Conservation (phyloP, 441 rosid genomes). For the Adansonia gregorii region DNA sequence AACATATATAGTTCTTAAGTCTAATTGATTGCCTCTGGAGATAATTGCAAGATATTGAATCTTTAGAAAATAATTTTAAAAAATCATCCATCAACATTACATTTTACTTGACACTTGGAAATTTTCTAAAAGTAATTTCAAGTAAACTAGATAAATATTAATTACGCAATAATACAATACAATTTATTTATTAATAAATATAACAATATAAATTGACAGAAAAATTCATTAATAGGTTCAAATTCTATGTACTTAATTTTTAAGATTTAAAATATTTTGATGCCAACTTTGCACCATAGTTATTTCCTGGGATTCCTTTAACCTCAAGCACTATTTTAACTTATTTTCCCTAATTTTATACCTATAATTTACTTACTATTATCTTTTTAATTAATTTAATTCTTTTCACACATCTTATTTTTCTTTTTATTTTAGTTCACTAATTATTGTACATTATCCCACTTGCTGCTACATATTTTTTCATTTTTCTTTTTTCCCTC, state of each 20-base stretch:
- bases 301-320: slow-evolving; percentile 5
- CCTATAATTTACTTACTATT: neutral
- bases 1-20: slow-evolving; percentile 6
- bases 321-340: neutral
- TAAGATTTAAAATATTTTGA: slow-evolving; percentile 5
- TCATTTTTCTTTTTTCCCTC: neutral
- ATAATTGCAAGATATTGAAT: neutral
- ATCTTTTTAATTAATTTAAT: neutral
- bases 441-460: neutral
- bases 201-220: neutral
- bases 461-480: neutral
- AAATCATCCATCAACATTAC: neutral
- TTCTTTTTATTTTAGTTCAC: neutral
- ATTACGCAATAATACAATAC: neutral
- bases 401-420: neutral
- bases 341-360: neutral
- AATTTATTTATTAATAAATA: slow-evolving; percentile 5
- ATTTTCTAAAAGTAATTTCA: slow-evolving; percentile 7
- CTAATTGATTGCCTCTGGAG: slow-evolving; percentile 9
- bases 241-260: slow-evolving; percentile 12
- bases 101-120: neutral
- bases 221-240: neutral
- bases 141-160: slow-evolving; percentile 9
- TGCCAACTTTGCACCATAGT: neutral
- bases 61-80: neutral